Base-by-base conservation (phyloP, 257 asterid species). In the Fraxinus anomala region DNA sequence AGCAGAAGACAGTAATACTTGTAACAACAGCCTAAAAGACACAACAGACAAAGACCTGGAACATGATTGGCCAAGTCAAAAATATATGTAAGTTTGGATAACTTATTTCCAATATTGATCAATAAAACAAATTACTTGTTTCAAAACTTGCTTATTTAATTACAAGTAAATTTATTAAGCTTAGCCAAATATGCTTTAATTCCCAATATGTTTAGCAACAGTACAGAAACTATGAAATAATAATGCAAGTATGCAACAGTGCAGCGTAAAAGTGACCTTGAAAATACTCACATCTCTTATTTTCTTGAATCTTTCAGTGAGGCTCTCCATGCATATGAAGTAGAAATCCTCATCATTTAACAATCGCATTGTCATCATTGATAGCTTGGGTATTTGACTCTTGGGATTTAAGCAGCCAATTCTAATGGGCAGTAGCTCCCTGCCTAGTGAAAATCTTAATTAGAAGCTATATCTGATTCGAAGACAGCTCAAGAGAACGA, bases 301-400 rank as follows among this genome's bases (percentile, higher is more conserved):
- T 75, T 81, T 73, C 37, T 39, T 66, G 78, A 80, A 73, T 74
- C 90, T 86, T 24, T 13, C 70, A 40, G 72, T 80, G 73, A 89
- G 79, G 70, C 86, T 85, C 88, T 93, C 99, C 82, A 84, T 34
- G 89, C 96, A 89, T 77, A 88, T 80, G 88, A 93, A 95, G 87
- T 87, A 90, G 68, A 82, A 80, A 87, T 90, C 92, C 26, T 86
- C 85, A 0, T 76, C 84, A 68, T 65, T 86, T 80, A 95, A 72
- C 42, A 82, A 86, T 86, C 79, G 87, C 89, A 93, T 83, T 6
- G 87, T 87, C 87, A 74, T 80, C 85, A 88, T 72, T 16, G 97
- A 89, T 59, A 90, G 85, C 84, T 79, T 85, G 6, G 90, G 87
- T 44, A 86, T 76, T 86, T 87, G 92, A 65, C 82, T 82, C 84